A percentile compares a stretch with the other conserved stretches of the same genome.
Evolutionary conservation across 2,329 filamentous ascomycete species (phyloP).

Genomic region (Emmonsiellopsis sp.): DNA sequence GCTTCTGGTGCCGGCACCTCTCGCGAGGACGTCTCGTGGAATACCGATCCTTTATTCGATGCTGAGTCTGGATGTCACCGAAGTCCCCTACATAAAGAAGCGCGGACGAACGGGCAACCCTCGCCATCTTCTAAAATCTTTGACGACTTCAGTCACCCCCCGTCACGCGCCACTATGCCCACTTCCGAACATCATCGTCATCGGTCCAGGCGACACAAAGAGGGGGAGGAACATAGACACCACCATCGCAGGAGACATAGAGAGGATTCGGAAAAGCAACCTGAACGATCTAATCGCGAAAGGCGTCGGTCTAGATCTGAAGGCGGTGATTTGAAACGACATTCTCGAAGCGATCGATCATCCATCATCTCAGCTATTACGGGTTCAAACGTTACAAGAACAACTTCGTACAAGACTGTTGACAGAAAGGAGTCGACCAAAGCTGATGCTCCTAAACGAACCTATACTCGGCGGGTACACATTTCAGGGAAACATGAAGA

Average conservation of each 20-base stretch:
- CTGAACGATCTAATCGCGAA: not conserved
- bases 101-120: not conserved
- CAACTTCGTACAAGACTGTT: not conserved
- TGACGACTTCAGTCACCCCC: too few species aligned
- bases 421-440: not conserved
- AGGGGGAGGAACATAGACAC: conserved; percentile 3
- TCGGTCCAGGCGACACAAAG: not conserved
- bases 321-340: not conserved
- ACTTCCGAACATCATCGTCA: not conserved
- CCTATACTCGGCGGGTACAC: not conserved
- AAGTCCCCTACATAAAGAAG: too few species aligned
- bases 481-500: not conserved
- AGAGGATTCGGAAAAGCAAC: not conserved
- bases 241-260: not conserved
- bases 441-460: not conserved
- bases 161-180: not conserved
- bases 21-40: too few species aligned
- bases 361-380: not conserved
- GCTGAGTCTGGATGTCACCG: too few species aligned
- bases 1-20: too few species aligned
- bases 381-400: not conserved
- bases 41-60: too few species aligned
- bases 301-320: not conserved
- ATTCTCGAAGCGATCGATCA: not conserved
- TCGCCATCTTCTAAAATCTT: not conserved